Evolutionary conservation across 1,139 yeast genomes (phyloP).

Genomic region (Ogataea hybrid): DNA sequence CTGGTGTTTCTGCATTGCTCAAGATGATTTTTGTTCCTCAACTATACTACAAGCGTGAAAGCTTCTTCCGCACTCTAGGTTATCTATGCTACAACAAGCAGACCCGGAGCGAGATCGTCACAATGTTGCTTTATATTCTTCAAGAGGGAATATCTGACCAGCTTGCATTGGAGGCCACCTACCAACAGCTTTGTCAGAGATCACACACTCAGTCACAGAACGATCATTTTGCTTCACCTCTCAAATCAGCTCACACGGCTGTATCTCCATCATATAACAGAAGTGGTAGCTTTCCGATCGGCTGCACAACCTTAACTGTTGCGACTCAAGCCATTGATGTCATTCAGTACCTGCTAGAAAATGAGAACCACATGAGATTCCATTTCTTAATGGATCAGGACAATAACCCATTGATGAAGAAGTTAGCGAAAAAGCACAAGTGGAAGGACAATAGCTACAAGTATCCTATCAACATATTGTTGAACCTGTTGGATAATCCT

Average conservation of each 20-base stretch:
- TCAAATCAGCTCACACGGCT: conserved; percentile 4
- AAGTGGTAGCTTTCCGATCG: conserved; percentile 47
- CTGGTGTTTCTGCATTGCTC: conserved; percentile 73
- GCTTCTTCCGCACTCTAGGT: conserved; percentile 63
- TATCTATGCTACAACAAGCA: conserved; percentile 75
- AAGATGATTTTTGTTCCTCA: conserved; percentile 76
- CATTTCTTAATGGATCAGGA: conserved; percentile 86
- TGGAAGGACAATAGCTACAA: conserved; percentile 45
- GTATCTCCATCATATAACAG: conserved; percentile 10
- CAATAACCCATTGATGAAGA: conserved; percentile 48
- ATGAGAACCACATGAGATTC: conserved; percentile 66
- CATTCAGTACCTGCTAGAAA: conserved; percentile 66
- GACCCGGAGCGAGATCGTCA: conserved; percentile 74
- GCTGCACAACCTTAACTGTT: conserved; percentile 65
- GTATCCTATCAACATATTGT: conserved; percentile 71
- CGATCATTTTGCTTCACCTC: conserved; percentile 7
- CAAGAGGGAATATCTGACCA: conserved; percentile 72
- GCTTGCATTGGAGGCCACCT: conserved; percentile 63
- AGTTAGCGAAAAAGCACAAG: conserved; percentile 38
- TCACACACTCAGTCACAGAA: conserved; percentile 26
- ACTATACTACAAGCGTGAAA: conserved; percentile 60
- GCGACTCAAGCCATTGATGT: conserved; percentile 81
- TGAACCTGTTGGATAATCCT: conserved; percentile 60
- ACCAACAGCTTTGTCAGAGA: conserved; percentile 48
- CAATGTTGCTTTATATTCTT: conserved; percentile 62